Base-by-base conservation (phyloP, 2,329 filamentous ascomycete genomes). In the Ceratocystis lukuohia region DNA sequence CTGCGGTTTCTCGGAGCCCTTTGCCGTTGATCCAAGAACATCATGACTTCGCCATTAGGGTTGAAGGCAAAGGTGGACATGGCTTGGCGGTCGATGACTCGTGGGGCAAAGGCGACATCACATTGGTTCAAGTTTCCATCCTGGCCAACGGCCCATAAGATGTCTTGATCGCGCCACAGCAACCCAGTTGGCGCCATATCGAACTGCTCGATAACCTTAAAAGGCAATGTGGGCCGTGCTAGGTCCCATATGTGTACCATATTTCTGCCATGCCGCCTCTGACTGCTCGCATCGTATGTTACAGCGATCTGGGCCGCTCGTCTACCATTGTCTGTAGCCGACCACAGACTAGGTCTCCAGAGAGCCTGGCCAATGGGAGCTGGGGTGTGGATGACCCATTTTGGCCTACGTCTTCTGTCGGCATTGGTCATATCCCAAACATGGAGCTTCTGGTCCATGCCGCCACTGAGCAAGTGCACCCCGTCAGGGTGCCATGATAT, bases 401-500 rank as follows among this genome's bases (percentile, higher is more conserved):
- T 83, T 0, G 85, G 79, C 73, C 85, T 87, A 72, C 87, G 85
- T 15, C 83, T 78, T 73, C 84, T 84, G 70, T 87, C 84, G 17
- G 81, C 83, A 64, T 76, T 78, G 4, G 82, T 82, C 67, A 88
- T 74, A 70, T 88, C 84, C 86, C 86, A 88, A 5, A 88, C 82
- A 70, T 85, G 79, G 48, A 85, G 82, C 65, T 80, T 82, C 68
- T 79, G 80, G 71, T 88, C 86, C 69, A 80, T 77, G 5, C 85
- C 84, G 3, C 81, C 84, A 69, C 84, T 88, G 62, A 85, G 79
- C 10, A 88, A 74, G 70, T 88, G 84, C n/a, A 81, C 78, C 15
- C 85, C 86, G 71, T 88, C 85, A 0, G 84, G 82, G 70, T 88
- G 86, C 86, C 86, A 88, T 2, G 83, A 80, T 56, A 87, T 82